phyloP scores from a whole-genome alignment of 1,284 basidiomycete species.

The Clitocybe nebularis region DNA sequence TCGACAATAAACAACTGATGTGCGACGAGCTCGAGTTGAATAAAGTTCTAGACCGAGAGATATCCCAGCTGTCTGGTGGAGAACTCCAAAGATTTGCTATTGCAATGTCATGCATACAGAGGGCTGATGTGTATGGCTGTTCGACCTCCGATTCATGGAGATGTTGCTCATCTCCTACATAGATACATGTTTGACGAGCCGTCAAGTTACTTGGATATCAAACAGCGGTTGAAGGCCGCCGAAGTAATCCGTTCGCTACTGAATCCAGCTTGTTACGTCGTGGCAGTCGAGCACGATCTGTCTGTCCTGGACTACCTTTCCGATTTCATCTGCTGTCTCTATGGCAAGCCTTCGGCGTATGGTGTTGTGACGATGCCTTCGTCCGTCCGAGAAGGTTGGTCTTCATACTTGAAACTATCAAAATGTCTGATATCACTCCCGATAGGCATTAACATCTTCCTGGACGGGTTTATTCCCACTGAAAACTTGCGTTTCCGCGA shows the following conservation, averaged over 20 bases:
- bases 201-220: slow-evolving; percentile 94
- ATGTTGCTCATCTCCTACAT: slow-evolving; percentile 3
- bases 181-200: slow-evolving; percentile 98
- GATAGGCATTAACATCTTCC: slow-evolving; percentile 94
- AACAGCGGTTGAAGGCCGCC: slow-evolving; percentile 93
- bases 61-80: slow-evolving; percentile 86
- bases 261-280: slow-evolving; percentile 80
- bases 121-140: slow-evolving; percentile 72
- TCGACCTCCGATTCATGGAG: slow-evolving; percentile 2
- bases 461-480: slow-evolving; percentile 97
- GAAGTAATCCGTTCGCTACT: slow-evolving; percentile 89
- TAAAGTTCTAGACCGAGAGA: slow-evolving; percentile 80
- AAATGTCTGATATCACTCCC: slow-evolving; percentile 10
- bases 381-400: slow-evolving; percentile 89
- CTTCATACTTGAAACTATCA: slow-evolving; percentile 3
- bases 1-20: slow-evolving; percentile 80
- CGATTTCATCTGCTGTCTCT: slow-evolving; percentile 94
- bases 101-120: slow-evolving; percentile 89
- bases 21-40: slow-evolving; percentile 83
- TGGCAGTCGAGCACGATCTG: slow-evolving; percentile 96
- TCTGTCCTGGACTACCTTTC: slow-evolving; percentile 96
- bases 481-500: slow-evolving; percentile 96
- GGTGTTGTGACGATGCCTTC: slow-evolving; percentile 98
- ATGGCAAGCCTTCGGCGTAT: slow-evolving; percentile 95
- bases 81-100: slow-evolving; percentile 96